A percentile compares a stretch with the other conserved stretches of the same genome.
These are phyloP conservation scores for Diaporthe longicolla DNA, from an alignment of 2,329 filamentous ascomycete species.

Conservation along the genomic window DNA sequence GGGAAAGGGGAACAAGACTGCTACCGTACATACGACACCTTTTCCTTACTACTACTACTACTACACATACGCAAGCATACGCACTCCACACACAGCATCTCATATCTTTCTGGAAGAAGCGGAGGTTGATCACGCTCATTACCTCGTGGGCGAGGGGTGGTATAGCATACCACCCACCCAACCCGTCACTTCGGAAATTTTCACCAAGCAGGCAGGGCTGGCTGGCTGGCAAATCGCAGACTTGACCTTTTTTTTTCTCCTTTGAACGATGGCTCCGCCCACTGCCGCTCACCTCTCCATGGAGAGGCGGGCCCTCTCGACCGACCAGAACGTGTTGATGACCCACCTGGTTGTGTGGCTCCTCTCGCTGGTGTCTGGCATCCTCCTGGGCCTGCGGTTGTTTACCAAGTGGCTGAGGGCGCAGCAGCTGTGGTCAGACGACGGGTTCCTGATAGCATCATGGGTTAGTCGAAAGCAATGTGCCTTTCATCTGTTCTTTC, in stretches of 20 bases:
- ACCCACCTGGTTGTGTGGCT: slow-evolving; percentile 38
- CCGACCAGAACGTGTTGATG: slow-evolving; percentile 30
- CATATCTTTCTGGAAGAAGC: slow-evolving; percentile 4
- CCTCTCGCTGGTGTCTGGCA: slow-evolving; percentile 12
- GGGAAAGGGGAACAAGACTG: slow-evolving; percentile 1
- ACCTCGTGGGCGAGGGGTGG: slow-evolving; percentile 22
- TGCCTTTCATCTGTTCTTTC: background rate
- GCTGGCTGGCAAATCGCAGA: background rate
- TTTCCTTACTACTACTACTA: too few relatives aligned
- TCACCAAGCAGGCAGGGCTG: slow-evolving; percentile 4
- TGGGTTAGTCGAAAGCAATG: slow-evolving; percentile 29
- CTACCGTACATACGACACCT: background rate
- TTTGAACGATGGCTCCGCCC: background rate
- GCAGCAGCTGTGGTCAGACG: slow-evolving; percentile 22
- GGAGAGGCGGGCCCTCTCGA: slow-evolving; percentile 13
- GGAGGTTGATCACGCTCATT: slow-evolving; percentile 22
- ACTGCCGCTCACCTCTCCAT: background rate
- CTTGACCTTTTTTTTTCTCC: background rate
- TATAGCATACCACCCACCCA: slow-evolving; percentile 30
- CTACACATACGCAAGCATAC: background rate
- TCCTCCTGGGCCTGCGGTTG: slow-evolving; percentile 32
- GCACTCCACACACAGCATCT: background rate
- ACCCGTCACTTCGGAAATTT: slow-evolving; percentile 4
- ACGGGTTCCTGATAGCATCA: slow-evolving; percentile 33
- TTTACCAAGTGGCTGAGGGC: slow-evolving; percentile 35